These are phyloP conservation scores for Tetragonia tetragonoides DNA, from an alignment of 148 eudicot genomes.

Conservation along the genomic window DNA sequence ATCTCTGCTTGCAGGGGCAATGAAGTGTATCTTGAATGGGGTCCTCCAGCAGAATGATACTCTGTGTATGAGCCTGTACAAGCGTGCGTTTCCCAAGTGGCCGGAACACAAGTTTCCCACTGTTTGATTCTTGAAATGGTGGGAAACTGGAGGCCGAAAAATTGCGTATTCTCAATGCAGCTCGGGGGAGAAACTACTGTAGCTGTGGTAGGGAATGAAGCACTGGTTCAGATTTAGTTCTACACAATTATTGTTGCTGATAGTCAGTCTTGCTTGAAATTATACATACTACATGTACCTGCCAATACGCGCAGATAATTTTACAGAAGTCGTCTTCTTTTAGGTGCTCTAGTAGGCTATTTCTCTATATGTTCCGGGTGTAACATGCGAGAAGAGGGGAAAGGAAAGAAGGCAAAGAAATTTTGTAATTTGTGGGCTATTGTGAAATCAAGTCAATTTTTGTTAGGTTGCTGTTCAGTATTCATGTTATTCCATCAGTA, in stretches of 20 bases:
- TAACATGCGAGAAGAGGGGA: neutral
- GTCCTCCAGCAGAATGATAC: constrained; percentile 89
- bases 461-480: neutral
- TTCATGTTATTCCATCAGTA: no score
- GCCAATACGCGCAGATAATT: constrained; percentile 2
- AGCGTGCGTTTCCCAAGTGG: constrained; percentile 94
- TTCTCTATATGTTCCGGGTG: neutral
- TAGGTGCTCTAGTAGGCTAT: neutral
- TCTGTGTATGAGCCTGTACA: constrained; percentile 85
- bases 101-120: constrained; percentile 63
- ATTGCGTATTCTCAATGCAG: constrained; percentile 27
- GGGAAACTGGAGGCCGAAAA: constrained; percentile 5
- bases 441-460: no score
- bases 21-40: constrained; percentile 86
- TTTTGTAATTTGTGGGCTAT: neutral
- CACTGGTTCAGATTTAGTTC: constrained; percentile 66
- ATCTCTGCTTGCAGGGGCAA: constrained; percentile 54
- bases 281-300: constrained; percentile 7
- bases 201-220: constrained; percentile 70
- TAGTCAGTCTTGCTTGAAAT: neutral
- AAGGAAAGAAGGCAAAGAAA: neutral
- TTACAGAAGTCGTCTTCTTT: neutral
- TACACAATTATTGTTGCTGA: constrained; percentile 4
- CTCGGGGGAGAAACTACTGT: constrained; percentile 6
- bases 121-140: constrained; percentile 31